These are phyloP conservation scores for Chaetoceros tenuissimus DNA, from an alignment of 108 stramenopile species.

Conservation along the genomic window DNA sequence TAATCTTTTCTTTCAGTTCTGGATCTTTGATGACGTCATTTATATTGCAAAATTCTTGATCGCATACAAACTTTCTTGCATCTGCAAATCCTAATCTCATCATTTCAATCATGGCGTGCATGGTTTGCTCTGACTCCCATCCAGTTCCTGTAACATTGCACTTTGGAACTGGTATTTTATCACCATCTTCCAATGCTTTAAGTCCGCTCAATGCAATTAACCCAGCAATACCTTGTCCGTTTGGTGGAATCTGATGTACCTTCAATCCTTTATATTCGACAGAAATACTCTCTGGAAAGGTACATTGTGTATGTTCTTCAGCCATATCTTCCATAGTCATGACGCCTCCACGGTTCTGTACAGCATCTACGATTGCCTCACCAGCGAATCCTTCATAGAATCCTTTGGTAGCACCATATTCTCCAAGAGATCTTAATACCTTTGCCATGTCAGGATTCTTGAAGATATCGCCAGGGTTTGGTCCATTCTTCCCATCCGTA, in stretches of 20 bases:
- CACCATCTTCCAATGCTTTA: constrained; percentile 31
- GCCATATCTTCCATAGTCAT: constrained; percentile 85
- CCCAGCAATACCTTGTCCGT: constrained; percentile 90
- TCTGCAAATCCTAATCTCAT: constrained; percentile 90
- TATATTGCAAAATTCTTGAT: constrained; percentile 22
- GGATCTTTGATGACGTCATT: constrained; percentile 8
- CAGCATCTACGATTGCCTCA: constrained; percentile 67
- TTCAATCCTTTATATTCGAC: constrained; percentile 60
- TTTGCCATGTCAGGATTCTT: constrained; percentile 81
- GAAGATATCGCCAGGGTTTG: constrained; percentile 71
- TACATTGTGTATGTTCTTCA: constrained; percentile 48
- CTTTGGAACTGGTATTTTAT: constrained; percentile 15
- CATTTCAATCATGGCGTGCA: constrained; percentile 80
- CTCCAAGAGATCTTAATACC: constrained; percentile 73
- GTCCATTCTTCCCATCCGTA: constrained; percentile 39
- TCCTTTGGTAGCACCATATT: constrained; percentile 65
- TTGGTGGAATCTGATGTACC: constrained; percentile 91
- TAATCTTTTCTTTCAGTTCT: no score
- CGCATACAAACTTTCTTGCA: constrained; percentile 59
- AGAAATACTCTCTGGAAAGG: constrained; percentile 70
- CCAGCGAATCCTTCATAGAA: constrained; percentile 87
- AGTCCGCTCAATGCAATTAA: constrained; percentile 86
- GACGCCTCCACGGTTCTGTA: constrained; percentile 70
- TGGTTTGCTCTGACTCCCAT: constrained; percentile 40
- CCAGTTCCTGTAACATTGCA: constrained; percentile 11